Evolutionary conservation across 257 asterid species (phyloP), one percentile per base, ranked within the genome.

Genomic region (Jasminum sambac): DNA sequence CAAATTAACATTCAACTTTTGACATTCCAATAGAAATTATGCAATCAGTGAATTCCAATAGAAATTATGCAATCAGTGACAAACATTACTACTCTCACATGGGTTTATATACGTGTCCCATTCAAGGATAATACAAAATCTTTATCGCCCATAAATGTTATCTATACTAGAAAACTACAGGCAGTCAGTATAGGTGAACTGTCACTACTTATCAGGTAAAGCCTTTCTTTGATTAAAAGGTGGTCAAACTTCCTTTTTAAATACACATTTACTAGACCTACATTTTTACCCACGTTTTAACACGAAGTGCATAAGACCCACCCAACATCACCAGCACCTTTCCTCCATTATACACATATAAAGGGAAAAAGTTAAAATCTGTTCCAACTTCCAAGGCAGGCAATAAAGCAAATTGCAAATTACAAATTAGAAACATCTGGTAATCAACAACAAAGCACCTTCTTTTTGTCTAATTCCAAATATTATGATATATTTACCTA

Each of bases 401-500:
- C 10, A 23, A 9, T 19, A 55, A 17, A 50, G 59, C n/a, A 55
- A 21, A 23, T 23, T 55, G 16, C 36, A 23, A 19, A 55, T 23
- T 34, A 55, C 36, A 23, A 19, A 55, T 23, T 34, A 55, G 21
- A 8, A 23, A 23, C 14, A 7, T 55, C 61, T 17, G 26, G 8
- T 23, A 16, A 55, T 55, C n/a, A 16, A 55, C 62, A 55, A 11
- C 9, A 50, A 55, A 55, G 62, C 8, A 2, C 14, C 30, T 21
- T 55, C 13, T 8, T 14, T 55, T 55, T 55, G 34, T 55, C 13
- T 14, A 34, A 26, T 17, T n/a, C 36, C 59, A 17, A 59, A 70
- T 39, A 62, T 34, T 55, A 17, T 52, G 43, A 64, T 25, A 46
- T 55, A 64, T 36, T 73, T 91, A 95, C 99, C 98, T 95, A 75